A percentile compares a stretch with the other conserved stretches of the same genome.
Conservation (phyloP, 2,329 filamentous ascomycete species). For the Chaetomium strumarium region DNA sequence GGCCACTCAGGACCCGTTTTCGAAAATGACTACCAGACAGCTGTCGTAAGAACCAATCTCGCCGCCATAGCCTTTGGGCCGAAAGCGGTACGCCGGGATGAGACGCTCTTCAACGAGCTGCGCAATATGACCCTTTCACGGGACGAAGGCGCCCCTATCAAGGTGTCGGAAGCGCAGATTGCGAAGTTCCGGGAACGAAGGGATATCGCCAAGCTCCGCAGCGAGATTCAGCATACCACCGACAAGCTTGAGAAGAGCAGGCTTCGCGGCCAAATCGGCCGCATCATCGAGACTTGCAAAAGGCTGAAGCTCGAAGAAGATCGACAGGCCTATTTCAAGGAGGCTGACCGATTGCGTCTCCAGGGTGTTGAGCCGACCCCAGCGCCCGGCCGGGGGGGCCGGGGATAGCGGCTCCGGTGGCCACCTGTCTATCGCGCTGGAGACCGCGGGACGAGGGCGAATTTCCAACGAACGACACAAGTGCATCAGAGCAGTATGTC, state of each 20-base stretch:
- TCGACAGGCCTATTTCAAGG: constrained; percentile 13
- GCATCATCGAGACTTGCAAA: constrained; percentile 7
- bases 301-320: constrained; percentile 11
- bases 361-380: constrained; percentile 9
- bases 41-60: constrained; percentile 10
- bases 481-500: constrained; percentile 6
- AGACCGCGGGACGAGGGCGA: constrained; percentile 4
- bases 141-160: constrained; percentile 10
- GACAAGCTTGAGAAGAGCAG: constrained; percentile 11
- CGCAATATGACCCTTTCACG: constrained; percentile 9
- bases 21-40: constrained; percentile 10
- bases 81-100: no score
- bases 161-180: constrained; percentile 10
- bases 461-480: not conserved
- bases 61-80: constrained; percentile 6
- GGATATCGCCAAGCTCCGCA: constrained; percentile 8
- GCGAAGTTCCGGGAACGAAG: constrained; percentile 12
- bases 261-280: constrained; percentile 8
- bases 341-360: constrained; percentile 11
- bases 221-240: constrained; percentile 2
- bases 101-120: no score
- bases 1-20: constrained; percentile 10
- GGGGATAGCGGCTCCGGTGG: constrained; percentile 12
- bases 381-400: constrained; percentile 4
- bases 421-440: constrained; percentile 4